phyloP scores from a whole-genome alignment of 305 asterid genomes.

The Solanum hybrid region DNA sequence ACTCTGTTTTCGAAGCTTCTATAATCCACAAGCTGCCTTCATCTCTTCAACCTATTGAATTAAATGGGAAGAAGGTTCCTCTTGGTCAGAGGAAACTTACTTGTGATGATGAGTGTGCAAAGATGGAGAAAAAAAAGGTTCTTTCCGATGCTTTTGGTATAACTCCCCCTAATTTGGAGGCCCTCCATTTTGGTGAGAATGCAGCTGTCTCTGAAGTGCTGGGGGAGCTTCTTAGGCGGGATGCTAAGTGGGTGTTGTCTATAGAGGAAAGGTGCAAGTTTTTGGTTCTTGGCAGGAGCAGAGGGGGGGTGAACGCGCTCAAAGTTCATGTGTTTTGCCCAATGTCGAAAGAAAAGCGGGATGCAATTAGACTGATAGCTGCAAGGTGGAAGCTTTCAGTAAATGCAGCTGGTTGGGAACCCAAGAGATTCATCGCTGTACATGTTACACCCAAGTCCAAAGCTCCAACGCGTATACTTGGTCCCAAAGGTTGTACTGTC shows the following conservation, averaged over 20 bases:
- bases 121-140: constrained; percentile 72
- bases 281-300: constrained; percentile 71
- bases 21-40: constrained; percentile 59
- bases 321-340: constrained; percentile 86
- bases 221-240: constrained; percentile 85
- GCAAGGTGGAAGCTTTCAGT: constrained; percentile 92
- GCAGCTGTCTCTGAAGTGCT: constrained; percentile 66
- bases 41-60: constrained; percentile 60
- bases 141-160: constrained; percentile 93
- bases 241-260: constrained; percentile 75
- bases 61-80: constrained; percentile 51
- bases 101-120: constrained; percentile 87
- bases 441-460: constrained; percentile 81
- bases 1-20: constrained; percentile 57
- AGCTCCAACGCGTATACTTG: constrained; percentile 76
- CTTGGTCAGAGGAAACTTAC: constrained; percentile 79
- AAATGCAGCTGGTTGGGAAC: constrained; percentile 93
- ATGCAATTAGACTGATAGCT: constrained; percentile 73
- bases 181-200: constrained; percentile 78
- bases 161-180: constrained; percentile 52
- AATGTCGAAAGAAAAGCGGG: constrained; percentile 83
- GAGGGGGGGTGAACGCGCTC: constrained; percentile 54
- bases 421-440: constrained; percentile 65
- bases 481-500: constrained; percentile 40
- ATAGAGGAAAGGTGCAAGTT: constrained; percentile 85